Evolutionary conservation across 495 filamentous ascomycete species (phyloP), one percentile per base, ranked within the genome.

Genomic region (Penicillium antarcticum): DNA sequence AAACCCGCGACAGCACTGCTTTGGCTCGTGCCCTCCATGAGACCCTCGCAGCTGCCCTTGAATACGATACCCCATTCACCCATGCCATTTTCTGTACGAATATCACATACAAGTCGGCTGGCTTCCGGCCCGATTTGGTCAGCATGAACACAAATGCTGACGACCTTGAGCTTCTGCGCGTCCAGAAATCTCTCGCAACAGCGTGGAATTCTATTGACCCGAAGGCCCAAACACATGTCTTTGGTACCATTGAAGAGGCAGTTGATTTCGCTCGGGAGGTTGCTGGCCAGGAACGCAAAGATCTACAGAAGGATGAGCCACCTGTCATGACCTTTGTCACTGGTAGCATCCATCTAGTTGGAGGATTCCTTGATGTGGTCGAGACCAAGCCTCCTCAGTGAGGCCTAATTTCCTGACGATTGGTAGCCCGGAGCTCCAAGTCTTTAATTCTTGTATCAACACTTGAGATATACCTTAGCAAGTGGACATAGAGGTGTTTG

Each of bases 21-120:
- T 71, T 87, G n/a, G 86, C 87, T 9, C 68, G 78, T 11, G 78
- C 82, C 1, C 83, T 95, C 16, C 79, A 92, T 53, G 70, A 78
- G 19, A 84, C 83, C 1, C 78, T 97, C 29, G 64, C 80, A 31
- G 66, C 73, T 4, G 76, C 83, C 0, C 70, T 88, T 1, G 67
- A 69, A 6, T 66, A 78, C 9, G 70, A 73, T 11, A 67, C 68
- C 2, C 76, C 84, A 1, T 96, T 97, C 58, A 80, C 86, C 16
- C 86, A 91, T 52, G 91, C 85, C 26, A 71, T 96, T 7, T 97
- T 98, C 70, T 95, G 88, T 61, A 87, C 91, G 0, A 97, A 97
- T 48, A 78, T 89, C 40, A 95, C 92, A 2, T 91, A 86, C 67
- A 80, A 79, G 13, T 63, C 78, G 33, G 74, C 75, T 2, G 89